Evolutionary conservation across 2,329 filamentous ascomycete genomes (phyloP).

Genomic region (Trichophaea hybrida): DNA sequence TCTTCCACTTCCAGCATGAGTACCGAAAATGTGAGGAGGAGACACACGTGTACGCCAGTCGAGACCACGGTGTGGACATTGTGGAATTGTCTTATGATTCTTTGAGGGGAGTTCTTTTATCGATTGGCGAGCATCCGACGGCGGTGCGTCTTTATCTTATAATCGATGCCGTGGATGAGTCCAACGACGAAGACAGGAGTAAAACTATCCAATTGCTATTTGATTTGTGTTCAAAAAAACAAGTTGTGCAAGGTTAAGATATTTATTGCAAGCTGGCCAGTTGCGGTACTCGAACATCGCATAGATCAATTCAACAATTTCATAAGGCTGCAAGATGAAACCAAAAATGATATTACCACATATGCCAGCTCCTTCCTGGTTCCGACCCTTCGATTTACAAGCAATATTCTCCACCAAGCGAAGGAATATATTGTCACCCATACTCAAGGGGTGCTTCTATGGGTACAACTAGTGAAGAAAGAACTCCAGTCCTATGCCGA

Average conservation of each 20-base stretch:
- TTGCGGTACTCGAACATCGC: neutral
- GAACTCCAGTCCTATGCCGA: too few species aligned
- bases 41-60: too few species aligned
- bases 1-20: neutral
- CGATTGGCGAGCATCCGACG: neutral
- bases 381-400: neutral
- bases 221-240: neutral
- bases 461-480: too few species aligned
- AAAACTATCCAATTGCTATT: neutral
- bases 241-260: neutral
- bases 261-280: constrained; percentile 1
- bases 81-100: neutral
- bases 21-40: neutral
- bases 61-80: too few species aligned
- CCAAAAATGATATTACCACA: neutral
- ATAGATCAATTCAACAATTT: neutral
- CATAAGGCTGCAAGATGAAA: neutral
- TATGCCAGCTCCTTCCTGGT: neutral
- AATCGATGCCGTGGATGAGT: constrained; percentile 4
- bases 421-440: neutral
- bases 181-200: neutral
- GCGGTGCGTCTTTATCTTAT: neutral
- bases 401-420: neutral
- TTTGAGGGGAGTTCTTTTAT: neutral
- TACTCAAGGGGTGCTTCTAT: too few species aligned